phyloP scores from a whole-genome alignment of 2,329 filamentous ascomycete genomes.

The Dactylonectria macrodidyma region DNA sequence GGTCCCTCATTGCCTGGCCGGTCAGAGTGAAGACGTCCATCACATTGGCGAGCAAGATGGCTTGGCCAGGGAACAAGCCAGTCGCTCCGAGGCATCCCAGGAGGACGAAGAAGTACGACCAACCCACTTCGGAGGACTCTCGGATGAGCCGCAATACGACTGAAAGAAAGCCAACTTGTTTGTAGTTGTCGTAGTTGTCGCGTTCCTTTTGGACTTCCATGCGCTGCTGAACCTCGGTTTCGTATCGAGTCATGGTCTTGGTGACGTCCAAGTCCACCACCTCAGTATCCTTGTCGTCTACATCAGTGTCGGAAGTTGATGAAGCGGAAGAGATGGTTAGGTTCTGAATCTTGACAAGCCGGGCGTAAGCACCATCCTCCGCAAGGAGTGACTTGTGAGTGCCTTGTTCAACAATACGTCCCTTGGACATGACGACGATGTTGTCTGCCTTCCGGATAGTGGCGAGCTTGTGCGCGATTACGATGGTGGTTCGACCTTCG shows the following conservation, averaged over 20 bases:
- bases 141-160: slow-evolving; percentile 54
- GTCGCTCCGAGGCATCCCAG: slow-evolving; percentile 50
- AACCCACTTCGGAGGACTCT: slow-evolving; percentile 55
- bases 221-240: slow-evolving; percentile 48
- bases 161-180: slow-evolving; percentile 49
- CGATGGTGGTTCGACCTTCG: slow-evolving; percentile 71
- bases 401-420: slow-evolving; percentile 47
- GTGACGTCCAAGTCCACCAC: slow-evolving; percentile 34
- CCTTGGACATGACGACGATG: slow-evolving; percentile 49
- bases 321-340: slow-evolving; percentile 48
- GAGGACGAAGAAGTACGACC: slow-evolving; percentile 54
- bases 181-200: slow-evolving; percentile 54
- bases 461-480: slow-evolving; percentile 73
- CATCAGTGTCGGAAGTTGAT: slow-evolving; percentile 42
- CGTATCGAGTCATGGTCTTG: slow-evolving; percentile 52
- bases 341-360: slow-evolving; percentile 62
- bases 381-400: slow-evolving; percentile 66
- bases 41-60: slow-evolving; percentile 59
- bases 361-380: slow-evolving; percentile 64
- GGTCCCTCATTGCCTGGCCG: slow-evolving; percentile 50
- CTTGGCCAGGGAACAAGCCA: slow-evolving; percentile 59
- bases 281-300: slow-evolving; percentile 41
- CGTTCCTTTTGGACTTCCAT: slow-evolving; percentile 54
- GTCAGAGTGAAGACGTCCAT: slow-evolving; percentile 58
- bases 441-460: slow-evolving; percentile 52